Percentiles rank a stretch among this genome's conserved stretches.
Conservation (phyloP, 2,329 filamentous ascomycete species). For the Aspergillus oerlinghausenensis region DNA sequence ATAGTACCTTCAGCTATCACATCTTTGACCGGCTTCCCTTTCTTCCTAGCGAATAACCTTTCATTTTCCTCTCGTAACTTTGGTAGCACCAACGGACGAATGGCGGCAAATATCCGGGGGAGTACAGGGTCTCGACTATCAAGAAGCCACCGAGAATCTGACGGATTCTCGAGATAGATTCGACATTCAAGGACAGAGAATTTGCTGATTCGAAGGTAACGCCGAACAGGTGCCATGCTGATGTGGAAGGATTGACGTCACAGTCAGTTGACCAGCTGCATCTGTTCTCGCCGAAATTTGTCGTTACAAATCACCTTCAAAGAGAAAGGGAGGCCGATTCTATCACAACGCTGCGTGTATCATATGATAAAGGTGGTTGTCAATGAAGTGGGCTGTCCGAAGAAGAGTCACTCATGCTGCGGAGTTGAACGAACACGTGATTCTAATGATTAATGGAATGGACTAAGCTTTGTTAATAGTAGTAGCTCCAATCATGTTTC, state of each 20-base stretch:
- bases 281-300: neutral
- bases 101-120: conserved; percentile 74
- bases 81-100: conserved; percentile 80
- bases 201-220: conserved; percentile 87
- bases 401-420: no score
- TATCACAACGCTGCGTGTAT: no score
- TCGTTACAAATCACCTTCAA: neutral
- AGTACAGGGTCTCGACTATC: conserved; percentile 72
- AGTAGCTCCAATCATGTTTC: neutral
- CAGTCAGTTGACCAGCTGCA: neutral
- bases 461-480: no score
- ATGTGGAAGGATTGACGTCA: neutral
- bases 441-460: no score
- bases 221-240: conserved; percentile 82
- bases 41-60: conserved; percentile 59
- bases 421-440: neutral
- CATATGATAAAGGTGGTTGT: neutral
- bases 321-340: no score
- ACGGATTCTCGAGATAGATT: conserved; percentile 90
- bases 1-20: conserved; percentile 68
- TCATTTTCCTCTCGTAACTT: conserved; percentile 84
- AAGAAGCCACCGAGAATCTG: conserved; percentile 77
- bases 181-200: conserved; percentile 94
- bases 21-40: conserved; percentile 81
- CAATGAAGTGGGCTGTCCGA: neutral